Base-by-base conservation (phyloP, 140 eudicot species). In the Bidens hawaiensis region DNA sequence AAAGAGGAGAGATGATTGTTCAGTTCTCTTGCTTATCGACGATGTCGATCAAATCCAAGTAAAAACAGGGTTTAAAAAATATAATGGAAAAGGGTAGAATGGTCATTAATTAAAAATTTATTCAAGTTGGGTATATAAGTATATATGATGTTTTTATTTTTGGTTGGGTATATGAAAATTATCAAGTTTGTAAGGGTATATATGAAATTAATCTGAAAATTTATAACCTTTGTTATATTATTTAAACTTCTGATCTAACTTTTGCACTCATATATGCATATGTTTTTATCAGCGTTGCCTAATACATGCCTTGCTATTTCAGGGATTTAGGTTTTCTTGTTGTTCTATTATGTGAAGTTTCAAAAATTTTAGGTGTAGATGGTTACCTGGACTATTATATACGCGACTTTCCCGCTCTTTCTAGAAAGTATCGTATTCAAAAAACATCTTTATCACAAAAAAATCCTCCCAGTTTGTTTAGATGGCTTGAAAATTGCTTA, bases 401-500 rank as follows among this genome's bases (percentile, higher is more conserved):
- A 64, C 95, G 99, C 10, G 99, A 94, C 76, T 94, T 88, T 82
- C 99, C 99, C 26, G 16, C 72, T 34, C 82, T 85, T 51, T 65
- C 82, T 42, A 70, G 71, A 71, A 82, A 68, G 41, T 70, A 67
- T 70, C 67, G 50, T 40, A 33, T 30, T 15, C 43, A 51, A 12
- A 70, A 74, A 77, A 43, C 65, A 56, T 62, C 71, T 42, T 17
- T 33, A 43, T 75, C 93, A 38, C 36, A 65, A 55, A 81, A 63
- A 81, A 64, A 63, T 54, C 94, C 97, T 63, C 97, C 94, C 17
- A 85, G 90, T 79, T 77, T 94, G 71, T 85, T 85, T 80, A 85
- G 85, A 81, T 94, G 99, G 97, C 90, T 94, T 34, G 95, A 88
- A 49, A 72, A 70, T 79, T 94, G 99, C 79, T 75, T 94, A 74